phyloP scores from a whole-genome alignment of 371 early-diverging fungal species.

The Mortierella sp. region DNA sequence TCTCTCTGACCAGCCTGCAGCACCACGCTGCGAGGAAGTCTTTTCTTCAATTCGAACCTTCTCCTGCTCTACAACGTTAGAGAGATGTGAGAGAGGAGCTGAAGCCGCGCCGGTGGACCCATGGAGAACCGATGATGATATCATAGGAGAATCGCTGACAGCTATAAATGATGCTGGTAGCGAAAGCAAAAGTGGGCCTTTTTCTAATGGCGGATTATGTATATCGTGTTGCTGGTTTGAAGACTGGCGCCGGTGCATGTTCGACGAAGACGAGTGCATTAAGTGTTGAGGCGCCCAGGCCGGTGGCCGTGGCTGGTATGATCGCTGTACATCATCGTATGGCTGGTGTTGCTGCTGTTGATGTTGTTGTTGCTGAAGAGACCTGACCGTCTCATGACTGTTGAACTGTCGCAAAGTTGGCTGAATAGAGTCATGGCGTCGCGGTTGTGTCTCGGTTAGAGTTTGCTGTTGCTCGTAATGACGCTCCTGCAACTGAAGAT shows the following conservation, averaged over 20 bases:
- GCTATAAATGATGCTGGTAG: conserved; percentile 44
- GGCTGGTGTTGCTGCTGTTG: conserved; percentile 15
- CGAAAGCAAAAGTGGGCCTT: conserved; percentile 33
- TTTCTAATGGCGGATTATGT: conserved; percentile 1
- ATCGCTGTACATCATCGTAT: not conserved
- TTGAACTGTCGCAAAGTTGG: conserved; percentile 3
- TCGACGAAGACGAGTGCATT: conserved; percentile 22
- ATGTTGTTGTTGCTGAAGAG: conserved; percentile 19
- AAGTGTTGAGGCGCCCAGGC: conserved; percentile 40
- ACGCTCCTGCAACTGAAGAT: conserved; percentile 8
- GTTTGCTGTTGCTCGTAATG: conserved; percentile 10
- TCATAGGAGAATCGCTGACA: conserved; percentile 29
- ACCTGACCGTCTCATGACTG: not conserved
- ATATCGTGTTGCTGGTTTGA: conserved; percentile 27
- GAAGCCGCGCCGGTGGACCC: conserved; percentile 4
- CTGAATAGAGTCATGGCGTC: conserved; percentile 38
- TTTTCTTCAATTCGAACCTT: conserved; percentile 48
- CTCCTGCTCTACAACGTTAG: conserved; percentile 48
- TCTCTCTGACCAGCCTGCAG: conserved; percentile 52
- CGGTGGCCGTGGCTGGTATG: conserved; percentile 40
- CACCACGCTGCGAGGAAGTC: conserved; percentile 33
- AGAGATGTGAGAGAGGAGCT: conserved; percentile 31
- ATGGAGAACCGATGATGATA: conserved; percentile 16
- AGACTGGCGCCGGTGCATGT: conserved; percentile 26
- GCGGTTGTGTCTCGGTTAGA: conserved; percentile 19